phyloP scores from a whole-genome alignment of 148 eudicot species.

The Camellia granthamiana region DNA sequence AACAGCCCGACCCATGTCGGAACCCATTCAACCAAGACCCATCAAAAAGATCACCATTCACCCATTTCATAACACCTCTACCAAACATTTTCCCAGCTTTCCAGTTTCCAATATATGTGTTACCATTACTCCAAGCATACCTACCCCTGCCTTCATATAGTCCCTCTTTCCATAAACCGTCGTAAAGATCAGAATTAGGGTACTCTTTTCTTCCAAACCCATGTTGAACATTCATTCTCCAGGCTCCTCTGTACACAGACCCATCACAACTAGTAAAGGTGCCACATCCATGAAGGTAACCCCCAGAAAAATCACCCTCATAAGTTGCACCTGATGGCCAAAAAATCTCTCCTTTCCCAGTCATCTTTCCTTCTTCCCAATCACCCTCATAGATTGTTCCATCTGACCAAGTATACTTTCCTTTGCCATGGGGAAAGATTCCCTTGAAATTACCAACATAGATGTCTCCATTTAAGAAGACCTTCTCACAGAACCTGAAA shows the following conservation, averaged over 20 bases:
- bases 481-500: slow-evolving; percentile 39
- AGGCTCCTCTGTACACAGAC: slow-evolving; percentile 63
- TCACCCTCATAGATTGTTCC: slow-evolving; percentile 80
- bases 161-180: slow-evolving; percentile 96
- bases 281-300: slow-evolving; percentile 86
- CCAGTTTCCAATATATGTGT: slow-evolving; percentile 77
- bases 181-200: slow-evolving; percentile 63
- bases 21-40: slow-evolving; percentile 89
- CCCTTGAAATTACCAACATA: slow-evolving; percentile 60
- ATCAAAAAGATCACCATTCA: slow-evolving; percentile 80
- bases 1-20: slow-evolving; percentile 81
- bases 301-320: slow-evolving; percentile 91
- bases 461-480: slow-evolving; percentile 62
- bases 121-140: slow-evolving; percentile 74
- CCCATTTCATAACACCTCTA: slow-evolving; percentile 88
- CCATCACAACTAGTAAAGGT: slow-evolving; percentile 46
- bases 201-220: slow-evolving; percentile 85
- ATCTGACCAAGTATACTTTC: slow-evolving; percentile 85
- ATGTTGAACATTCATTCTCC: slow-evolving; percentile 83
- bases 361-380: slow-evolving; percentile 88
- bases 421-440: slow-evolving; percentile 72
- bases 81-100: slow-evolving; percentile 81
- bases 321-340: slow-evolving; percentile 70
- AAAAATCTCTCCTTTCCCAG: slow-evolving; percentile 68
- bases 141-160: slow-evolving; percentile 76